Base-by-base conservation (phyloP, 192 early-diverging fungal genomes). In the Gonapodya sp. region DNA sequence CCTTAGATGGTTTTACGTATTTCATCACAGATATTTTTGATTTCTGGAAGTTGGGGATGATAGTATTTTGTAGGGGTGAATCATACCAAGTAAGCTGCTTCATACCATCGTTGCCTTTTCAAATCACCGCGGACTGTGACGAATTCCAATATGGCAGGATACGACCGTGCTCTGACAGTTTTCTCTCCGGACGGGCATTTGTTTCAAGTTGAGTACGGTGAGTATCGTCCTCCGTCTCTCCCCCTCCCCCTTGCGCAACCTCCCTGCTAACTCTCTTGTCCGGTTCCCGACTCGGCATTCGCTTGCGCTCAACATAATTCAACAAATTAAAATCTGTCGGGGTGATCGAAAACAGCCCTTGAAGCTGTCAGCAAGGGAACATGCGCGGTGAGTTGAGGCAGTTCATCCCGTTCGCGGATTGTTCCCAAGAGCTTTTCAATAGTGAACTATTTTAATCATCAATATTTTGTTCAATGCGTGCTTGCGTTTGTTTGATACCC, bases 171-270 rank as follows among this genome's bases (percentile, higher is more conserved):
- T 35, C 90, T 99, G 79, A 99, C 96, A 75, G 95, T 98, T 82
- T 99, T 99, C 84, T 98, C 96, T 36, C 97, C 97, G 36, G 97
- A 99, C 84, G 97, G 97, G 34, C 96, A 97, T 85, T 86, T 99
- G 81, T 99, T 99, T 88, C 97, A 99, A 92, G 97, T 99, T 84
- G 96, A 99, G 86, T 99, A 99, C 84, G 90, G 75, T 77, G 31
- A 34, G 31, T 2, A 32, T n/a, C n/a, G n/a, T n/a, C n/a, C n/a
- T n/a, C n/a, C n/a, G n/a, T n/a, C n/a, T n/a, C n/a, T n/a, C 75
- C 75, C 30, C 30, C 18, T 18, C 30, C 16, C 18, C 8, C 18
- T 32, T 34, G 75, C 75, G 75, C 16, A 16, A 77, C 2, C 30
- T 18, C 34, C 18, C 2, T 77, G 30, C 34, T 34, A 8, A 2